Evolutionary conservation across 257 asterid species (phyloP).

Genomic region (Perilla frutescens): DNA sequence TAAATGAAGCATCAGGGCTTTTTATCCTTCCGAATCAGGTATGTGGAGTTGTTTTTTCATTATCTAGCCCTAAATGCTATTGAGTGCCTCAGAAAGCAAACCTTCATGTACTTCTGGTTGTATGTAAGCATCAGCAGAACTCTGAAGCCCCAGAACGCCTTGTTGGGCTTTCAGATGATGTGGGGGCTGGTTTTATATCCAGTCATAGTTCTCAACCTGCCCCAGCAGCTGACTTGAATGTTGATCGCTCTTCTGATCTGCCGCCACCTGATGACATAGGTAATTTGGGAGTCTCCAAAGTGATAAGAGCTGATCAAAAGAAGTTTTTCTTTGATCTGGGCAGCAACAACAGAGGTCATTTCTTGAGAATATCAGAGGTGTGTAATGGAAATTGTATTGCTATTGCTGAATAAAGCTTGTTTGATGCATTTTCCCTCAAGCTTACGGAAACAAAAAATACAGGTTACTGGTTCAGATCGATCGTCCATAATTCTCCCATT

Average conservation of each 20-base stretch:
- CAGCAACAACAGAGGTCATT: constrained; percentile 95
- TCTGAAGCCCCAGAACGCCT: constrained; percentile 73
- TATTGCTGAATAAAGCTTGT: constrained; percentile 9
- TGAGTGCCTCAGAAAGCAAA: constrained; percentile 35
- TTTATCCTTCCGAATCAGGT: constrained; percentile 79
- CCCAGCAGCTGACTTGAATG: constrained; percentile 62
- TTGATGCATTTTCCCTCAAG: constrained; percentile 5
- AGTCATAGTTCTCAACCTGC: constrained; percentile 84
- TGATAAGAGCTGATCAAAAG: constrained; percentile 96
- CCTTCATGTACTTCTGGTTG: constrained; percentile 34
- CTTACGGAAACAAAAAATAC: constrained; percentile 34
- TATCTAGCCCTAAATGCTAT: constrained; percentile 15
- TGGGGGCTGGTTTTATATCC: constrained; percentile 97
- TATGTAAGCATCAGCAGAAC: constrained; percentile 56
- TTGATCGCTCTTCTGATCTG: constrained; percentile 69
- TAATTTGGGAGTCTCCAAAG: constrained; percentile 79
- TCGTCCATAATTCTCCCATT: constrained; percentile 95
- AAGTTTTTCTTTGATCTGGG: constrained; percentile 97
- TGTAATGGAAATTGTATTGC: constrained; percentile 14
- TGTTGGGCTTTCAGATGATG: constrained; percentile 95
- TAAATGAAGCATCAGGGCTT: constrained; percentile 84
- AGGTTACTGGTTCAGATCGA: constrained; percentile 97
- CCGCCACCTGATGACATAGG: constrained; percentile 71
- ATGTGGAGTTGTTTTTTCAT: constrained; percentile 1
- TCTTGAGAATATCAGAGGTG: constrained; percentile 95